Conservation (phyloP, 2,329 filamentous ascomycete species). For the Fusarium marasasianum region DNA sequence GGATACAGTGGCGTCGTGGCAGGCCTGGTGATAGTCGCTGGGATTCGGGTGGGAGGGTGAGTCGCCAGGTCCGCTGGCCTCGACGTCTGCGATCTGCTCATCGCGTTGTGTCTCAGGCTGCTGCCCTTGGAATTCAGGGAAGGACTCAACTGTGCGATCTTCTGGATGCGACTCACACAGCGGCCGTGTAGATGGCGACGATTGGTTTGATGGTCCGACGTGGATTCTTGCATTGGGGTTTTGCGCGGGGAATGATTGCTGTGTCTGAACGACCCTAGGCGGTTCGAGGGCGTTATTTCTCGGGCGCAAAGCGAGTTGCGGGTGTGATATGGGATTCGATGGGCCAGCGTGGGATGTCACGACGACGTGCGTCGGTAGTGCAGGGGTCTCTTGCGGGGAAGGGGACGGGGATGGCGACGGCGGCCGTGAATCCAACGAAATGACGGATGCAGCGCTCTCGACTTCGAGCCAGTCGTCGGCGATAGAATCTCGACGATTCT, state of each 20-base stretch:
- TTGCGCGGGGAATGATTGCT: not conserved
- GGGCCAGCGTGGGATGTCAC: not conserved
- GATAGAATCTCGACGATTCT: conserved; percentile 4
- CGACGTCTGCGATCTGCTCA: not conserved
- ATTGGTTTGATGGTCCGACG: not conserved
- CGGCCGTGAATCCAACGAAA: conserved; percentile 20
- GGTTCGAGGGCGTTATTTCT: not conserved
- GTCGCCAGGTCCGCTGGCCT: not conserved
- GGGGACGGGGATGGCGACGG: not conserved
- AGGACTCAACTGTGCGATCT: not conserved
- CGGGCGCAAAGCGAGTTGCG: not conserved
- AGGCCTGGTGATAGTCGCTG: conserved; percentile 12
- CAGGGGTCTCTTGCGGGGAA: not conserved
- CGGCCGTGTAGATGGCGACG: not conserved
- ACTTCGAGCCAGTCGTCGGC: conserved; percentile 39
- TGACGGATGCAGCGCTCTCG: conserved; percentile 26
- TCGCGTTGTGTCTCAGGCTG: not conserved
- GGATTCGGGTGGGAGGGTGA: not conserved
- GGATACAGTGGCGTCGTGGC: not conserved
- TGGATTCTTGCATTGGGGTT: too few species aligned
- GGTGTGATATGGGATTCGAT: not conserved
- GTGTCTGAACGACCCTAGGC: too few species aligned
- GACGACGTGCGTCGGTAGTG: not conserved
- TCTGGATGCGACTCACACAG: fast-evolving
- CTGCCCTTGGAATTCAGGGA: not conserved